phyloP scores from a whole-genome alignment of 768 basidiomycete genomes.

The Pleurotus salmoneostramineus region DNA sequence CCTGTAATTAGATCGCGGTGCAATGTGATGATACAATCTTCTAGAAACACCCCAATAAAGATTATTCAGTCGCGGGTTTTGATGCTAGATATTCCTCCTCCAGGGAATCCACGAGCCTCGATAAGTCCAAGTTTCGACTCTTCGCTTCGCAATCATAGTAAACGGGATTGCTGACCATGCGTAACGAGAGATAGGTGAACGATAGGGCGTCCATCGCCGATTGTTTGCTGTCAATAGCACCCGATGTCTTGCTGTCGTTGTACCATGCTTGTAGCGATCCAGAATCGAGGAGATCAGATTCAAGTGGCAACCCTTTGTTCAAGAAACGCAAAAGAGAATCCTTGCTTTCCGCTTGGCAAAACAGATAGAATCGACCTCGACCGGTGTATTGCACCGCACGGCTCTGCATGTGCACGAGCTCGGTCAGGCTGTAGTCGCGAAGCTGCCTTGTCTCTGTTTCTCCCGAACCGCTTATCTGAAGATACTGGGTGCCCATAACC shows the following conservation, averaged over 20 bases:
- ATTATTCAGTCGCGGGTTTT: no score
- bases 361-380: constrained; percentile 70
- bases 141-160: constrained; percentile 66
- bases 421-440: constrained; percentile 74
- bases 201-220: constrained; percentile 74
- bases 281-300: constrained; percentile 67
- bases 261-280: constrained; percentile 47
- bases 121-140: constrained; percentile 53
- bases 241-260: constrained; percentile 29
- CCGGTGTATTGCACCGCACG: constrained; percentile 66
- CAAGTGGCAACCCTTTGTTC: constrained; percentile 84
- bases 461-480: constrained; percentile 41
- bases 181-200: constrained; percentile 74
- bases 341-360: constrained; percentile 85
- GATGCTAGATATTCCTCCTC: constrained; percentile 15
- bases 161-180: constrained; percentile 74
- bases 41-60: no score
- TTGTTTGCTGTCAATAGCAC: constrained; percentile 47
- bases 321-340: constrained; percentile 83
- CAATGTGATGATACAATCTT: no score
- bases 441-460: constrained; percentile 54
- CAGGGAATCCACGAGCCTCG: constrained; percentile 63
- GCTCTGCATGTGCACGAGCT: constrained; percentile 91
- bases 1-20: no score
- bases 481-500: constrained; percentile 91